A percentile compares a stretch with the other conserved stretches of the same genome.
Conservation (phyloP, 2,329 filamentous ascomycete genomes). For the Hansfordia pulvinata region DNA sequence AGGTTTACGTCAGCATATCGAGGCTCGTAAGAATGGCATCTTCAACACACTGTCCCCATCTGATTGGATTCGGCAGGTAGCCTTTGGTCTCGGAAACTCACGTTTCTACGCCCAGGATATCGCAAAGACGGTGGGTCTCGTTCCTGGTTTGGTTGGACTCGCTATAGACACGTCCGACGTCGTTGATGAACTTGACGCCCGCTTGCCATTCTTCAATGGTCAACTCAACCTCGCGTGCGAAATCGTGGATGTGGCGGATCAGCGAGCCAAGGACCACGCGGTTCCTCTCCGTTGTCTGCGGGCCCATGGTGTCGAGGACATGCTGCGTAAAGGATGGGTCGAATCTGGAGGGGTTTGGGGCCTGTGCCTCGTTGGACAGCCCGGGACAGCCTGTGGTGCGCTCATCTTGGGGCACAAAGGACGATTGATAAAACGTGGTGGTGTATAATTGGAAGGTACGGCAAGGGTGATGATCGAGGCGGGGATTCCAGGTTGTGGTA, state of each 20-base stretch:
- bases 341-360: constrained; percentile 12
- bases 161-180: constrained; percentile 48
- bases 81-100: constrained; percentile 21
- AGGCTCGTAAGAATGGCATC: not conserved
- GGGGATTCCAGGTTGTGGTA: too few species aligned
- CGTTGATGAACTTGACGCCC: constrained; percentile 64
- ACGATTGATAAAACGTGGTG: too few species aligned
- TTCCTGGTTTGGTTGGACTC: constrained; percentile 52
- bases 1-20: not conserved
- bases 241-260: constrained; percentile 65
- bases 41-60: too few species aligned
- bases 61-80: constrained; percentile 2
- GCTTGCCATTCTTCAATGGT: constrained; percentile 66
- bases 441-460: not conserved
- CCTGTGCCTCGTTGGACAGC: constrained; percentile 12
- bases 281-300: constrained; percentile 51
- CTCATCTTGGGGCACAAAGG: not conserved
- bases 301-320: constrained; percentile 61
- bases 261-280: constrained; percentile 49
- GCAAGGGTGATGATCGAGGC: too few species aligned
- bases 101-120: constrained; percentile 63
- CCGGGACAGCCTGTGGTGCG: constrained; percentile 12
- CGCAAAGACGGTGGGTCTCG: constrained; percentile 59
- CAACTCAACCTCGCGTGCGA: constrained; percentile 63
- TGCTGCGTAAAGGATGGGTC: constrained; percentile 51